phyloP scores from a whole-genome alignment of 345 rosid species.

The Cardiospermum halicacabum region DNA sequence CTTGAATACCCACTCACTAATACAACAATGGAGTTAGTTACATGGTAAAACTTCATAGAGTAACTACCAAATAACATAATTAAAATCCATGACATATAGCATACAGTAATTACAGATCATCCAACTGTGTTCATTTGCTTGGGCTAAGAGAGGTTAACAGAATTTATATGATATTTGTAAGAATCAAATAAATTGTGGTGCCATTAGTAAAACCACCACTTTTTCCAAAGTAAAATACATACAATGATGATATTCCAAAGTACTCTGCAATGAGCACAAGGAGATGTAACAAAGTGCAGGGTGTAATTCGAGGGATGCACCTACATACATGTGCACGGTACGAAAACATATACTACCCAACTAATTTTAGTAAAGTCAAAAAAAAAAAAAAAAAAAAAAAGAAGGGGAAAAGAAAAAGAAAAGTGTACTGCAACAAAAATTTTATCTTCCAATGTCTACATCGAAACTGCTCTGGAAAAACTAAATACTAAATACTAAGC shows the following conservation, averaged over 20 bases:
- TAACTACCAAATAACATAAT: not conserved
- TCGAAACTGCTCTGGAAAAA: not conserved
- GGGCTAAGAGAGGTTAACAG: no score
- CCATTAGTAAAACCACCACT: not conserved
- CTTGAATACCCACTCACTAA: conserved; percentile 84
- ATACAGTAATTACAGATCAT: not conserved
- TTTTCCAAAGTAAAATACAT: not conserved
- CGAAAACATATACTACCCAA: no score
- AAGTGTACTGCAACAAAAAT: no score
- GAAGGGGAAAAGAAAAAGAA: no score
- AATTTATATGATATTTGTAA: no score
- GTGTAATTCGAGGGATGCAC: no score
- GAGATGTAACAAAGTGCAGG: no score
- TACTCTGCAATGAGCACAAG: no score
- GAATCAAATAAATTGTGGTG: no score
- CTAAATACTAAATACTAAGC: not conserved
- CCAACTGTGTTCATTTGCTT: not conserved
- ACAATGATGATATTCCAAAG: not conserved
- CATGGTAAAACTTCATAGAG: conserved; percentile 8
- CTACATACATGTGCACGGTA: no score
- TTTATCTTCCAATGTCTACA: not conserved
- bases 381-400: no score
- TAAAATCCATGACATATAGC: not conserved
- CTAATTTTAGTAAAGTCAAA: no score
- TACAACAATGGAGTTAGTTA: conserved; percentile 16